These are phyloP conservation scores for Capsicum rhomboideum DNA, from an alignment of 257 asterid genomes.

Conservation along the genomic window DNA sequence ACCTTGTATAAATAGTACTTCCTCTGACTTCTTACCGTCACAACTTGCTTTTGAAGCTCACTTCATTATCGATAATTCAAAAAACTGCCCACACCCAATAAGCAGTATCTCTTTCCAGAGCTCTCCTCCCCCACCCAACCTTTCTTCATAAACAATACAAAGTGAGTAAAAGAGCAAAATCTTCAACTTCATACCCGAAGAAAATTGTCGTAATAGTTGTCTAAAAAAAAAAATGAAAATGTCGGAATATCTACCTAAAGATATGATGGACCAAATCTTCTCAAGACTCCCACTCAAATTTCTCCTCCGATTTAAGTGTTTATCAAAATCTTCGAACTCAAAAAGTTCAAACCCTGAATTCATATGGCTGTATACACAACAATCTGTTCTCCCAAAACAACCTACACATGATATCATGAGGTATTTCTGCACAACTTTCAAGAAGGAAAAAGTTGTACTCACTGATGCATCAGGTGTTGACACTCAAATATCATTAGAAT, in stretches of 20 bases:
- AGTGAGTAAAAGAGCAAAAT: neutral
- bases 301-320: conserved; percentile 3
- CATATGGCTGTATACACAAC: neutral
- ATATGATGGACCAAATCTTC: neutral
- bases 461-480: neutral
- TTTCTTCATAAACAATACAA: neutral
- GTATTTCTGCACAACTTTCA: neutral
- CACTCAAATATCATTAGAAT: neutral
- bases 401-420: neutral
- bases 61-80: neutral
- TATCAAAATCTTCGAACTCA: conserved; percentile 4
- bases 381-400: neutral
- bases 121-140: too few species aligned
- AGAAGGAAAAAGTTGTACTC: neutral
- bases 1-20: neutral
- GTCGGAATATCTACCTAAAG: neutral
- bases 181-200: neutral
- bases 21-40: neutral
- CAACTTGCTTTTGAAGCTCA: neutral
- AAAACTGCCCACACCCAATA: neutral
- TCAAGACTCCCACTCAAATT: neutral
- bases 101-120: neutral
- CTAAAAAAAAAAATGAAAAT: too few species aligned
- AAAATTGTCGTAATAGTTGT: too few species aligned
- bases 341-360: neutral